Percentiles rank a stretch among this genome's conserved stretches.
Evolutionary conservation across 2,329 filamentous ascomycete genomes (phyloP).

Genomic region (Alternaria tenuissima): DNA sequence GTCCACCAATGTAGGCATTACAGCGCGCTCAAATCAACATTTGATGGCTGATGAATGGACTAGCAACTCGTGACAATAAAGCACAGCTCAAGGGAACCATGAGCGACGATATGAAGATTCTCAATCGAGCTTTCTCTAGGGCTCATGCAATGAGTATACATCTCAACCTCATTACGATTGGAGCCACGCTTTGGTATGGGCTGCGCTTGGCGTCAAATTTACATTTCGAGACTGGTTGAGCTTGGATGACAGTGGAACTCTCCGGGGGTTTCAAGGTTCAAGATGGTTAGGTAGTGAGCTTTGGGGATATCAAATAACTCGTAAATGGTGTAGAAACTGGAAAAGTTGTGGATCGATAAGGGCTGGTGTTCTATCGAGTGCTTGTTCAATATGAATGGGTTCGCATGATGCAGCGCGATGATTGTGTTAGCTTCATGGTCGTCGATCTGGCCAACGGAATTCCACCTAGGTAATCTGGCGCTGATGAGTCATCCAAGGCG

Average conservation of each 20-base stretch:
- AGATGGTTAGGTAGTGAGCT: neutral
- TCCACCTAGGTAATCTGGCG: too few species aligned
- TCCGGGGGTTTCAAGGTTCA: neutral
- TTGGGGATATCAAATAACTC: fast-evolving
- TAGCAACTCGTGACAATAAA: slow-evolving; percentile 31
- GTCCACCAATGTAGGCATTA: slow-evolving; percentile 36
- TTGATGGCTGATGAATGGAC: neutral
- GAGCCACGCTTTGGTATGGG: slow-evolving; percentile 39
- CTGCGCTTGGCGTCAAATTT: slow-evolving; percentile 4
- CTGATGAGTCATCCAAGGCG: neutral
- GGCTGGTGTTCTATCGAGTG: too few species aligned
- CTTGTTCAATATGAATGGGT: neutral
- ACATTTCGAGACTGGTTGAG: neutral
- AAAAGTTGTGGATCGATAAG: fast-evolving
- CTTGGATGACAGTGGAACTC: neutral
- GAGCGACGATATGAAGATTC: slow-evolving; percentile 27
- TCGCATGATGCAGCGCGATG: neutral
- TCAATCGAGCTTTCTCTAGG: slow-evolving; percentile 48
- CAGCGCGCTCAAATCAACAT: neutral
- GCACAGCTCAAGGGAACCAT: neutral
- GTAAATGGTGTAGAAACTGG: fast-evolving
- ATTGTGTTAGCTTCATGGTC: neutral
- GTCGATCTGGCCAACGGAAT: neutral
- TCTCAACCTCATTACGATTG: slow-evolving; percentile 52
- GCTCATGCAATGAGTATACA: slow-evolving; percentile 56